Evolutionary conservation across 1,284 basidiomycete genomes (phyloP).

Genomic region (Phellinidium pouzarii): DNA sequence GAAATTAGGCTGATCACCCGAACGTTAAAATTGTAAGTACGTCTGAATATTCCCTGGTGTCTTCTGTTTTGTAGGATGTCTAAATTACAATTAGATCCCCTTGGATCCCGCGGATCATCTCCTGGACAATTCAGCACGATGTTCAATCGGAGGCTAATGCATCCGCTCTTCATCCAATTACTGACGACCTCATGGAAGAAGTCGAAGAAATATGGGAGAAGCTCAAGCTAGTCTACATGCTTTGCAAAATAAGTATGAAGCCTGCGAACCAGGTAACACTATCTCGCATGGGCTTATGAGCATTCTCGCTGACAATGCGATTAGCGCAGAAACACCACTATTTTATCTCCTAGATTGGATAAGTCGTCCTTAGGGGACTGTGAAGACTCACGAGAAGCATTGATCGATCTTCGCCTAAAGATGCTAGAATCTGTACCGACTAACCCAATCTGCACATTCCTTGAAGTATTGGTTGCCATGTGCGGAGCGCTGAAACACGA

Average conservation of each 20-base stretch:
- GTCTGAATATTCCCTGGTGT: background rate
- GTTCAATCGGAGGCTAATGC: constrained; percentile 9
- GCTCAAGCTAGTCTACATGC: constrained; percentile 43
- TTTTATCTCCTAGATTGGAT: constrained; percentile 30
- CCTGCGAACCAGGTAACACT: constrained; percentile 37
- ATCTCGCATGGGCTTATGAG: background rate
- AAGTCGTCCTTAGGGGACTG: constrained; percentile 21
- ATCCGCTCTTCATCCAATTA: constrained; percentile 22
- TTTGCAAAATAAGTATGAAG: constrained; percentile 40
- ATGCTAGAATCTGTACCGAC: constrained; percentile 39
- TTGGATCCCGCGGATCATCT: constrained; percentile 49
- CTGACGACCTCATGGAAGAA: constrained; percentile 39
- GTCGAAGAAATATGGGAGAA: constrained; percentile 35
- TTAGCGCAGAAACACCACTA: constrained; percentile 36
- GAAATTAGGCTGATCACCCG: constrained; percentile 55
- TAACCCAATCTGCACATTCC: constrained; percentile 38
- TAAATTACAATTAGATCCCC: constrained; percentile 35
- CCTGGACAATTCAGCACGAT: constrained; percentile 43
- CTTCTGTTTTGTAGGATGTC: constrained; percentile 1
- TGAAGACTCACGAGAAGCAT: constrained; percentile 25
- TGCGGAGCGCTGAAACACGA: constrained; percentile 43
- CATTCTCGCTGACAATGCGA: constrained; percentile 6
- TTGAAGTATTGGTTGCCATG: constrained; percentile 55
- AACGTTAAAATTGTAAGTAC: constrained; percentile 54
- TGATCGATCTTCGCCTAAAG: constrained; percentile 30